A percentile compares a stretch with the other conserved stretches of the same genome.
Evolutionary conservation across 192 early-diverging fungal species (phyloP).

Genomic region (Allomyces macrogynus): DNA sequence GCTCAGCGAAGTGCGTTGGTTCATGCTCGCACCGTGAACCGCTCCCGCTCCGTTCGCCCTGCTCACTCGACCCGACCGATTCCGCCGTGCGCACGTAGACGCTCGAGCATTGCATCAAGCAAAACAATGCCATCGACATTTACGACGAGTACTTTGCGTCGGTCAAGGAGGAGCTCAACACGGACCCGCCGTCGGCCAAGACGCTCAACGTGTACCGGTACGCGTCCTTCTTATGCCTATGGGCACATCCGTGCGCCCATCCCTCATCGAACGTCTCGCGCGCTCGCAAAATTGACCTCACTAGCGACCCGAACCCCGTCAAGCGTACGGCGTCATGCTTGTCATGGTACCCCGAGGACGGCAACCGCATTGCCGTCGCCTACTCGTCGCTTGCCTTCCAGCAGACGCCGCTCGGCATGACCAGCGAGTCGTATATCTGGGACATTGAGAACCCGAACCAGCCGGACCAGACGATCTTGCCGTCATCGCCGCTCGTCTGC

Average conservation of each 20-base stretch:
- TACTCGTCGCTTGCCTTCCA: constrained; percentile 36
- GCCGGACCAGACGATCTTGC: constrained; percentile 33
- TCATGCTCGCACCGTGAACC: not conserved
- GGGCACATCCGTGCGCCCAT: no score
- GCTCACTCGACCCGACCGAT: no score
- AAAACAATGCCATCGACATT: constrained; percentile 47
- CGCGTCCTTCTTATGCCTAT: not conserved
- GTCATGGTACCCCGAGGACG: constrained; percentile 43
- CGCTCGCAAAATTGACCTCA: no score
- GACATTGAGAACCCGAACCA: constrained; percentile 40
- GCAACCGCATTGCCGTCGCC: constrained; percentile 37
- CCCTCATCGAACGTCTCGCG: no score
- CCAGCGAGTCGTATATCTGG: constrained; percentile 38
- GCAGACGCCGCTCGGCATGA: constrained; percentile 27
- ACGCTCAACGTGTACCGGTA: constrained; percentile 35
- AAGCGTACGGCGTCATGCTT: constrained; percentile 28
- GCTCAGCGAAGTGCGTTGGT: constrained; percentile 16
- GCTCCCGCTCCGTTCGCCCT: no score
- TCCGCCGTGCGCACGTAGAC: constrained; percentile 3
- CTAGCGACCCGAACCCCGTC: constrained; percentile 28
- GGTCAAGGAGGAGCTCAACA: constrained; percentile 9
- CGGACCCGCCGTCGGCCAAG: constrained; percentile 28
- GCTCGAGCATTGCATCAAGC: constrained; percentile 42
- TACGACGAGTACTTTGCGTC: constrained; percentile 36
- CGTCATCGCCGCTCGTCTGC: constrained; percentile 25